phyloP scores from a whole-genome alignment of 2,329 filamentous ascomycete genomes.

The Aspergillus pseudoviridinutans region DNA sequence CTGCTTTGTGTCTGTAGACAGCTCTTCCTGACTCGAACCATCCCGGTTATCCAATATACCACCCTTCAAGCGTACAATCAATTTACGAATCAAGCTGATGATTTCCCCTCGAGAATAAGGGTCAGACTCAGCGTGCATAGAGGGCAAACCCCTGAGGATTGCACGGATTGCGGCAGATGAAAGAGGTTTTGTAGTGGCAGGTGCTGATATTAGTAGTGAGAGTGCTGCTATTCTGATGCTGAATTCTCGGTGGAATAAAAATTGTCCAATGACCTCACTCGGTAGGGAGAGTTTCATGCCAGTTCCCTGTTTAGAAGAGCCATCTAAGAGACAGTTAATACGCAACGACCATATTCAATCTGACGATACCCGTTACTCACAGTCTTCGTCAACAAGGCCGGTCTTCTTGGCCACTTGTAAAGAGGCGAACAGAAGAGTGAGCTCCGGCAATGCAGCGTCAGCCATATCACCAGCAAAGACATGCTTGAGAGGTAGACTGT shows the following conservation, averaged over 20 bases:
- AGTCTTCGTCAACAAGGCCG: conserved; percentile 65
- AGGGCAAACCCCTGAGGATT: conserved; percentile 62
- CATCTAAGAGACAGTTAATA: conserved; percentile 21
- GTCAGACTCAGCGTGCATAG: conserved; percentile 78
- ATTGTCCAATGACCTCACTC: conserved; percentile 33
- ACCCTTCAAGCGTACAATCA: conserved; percentile 71
- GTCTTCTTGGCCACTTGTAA: conserved; percentile 68
- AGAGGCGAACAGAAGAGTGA: conserved; percentile 61
- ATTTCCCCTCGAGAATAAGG: conserved; percentile 82
- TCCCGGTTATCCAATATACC: conserved; percentile 47
- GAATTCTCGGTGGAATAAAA: conserved; percentile 49
- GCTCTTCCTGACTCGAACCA: conserved; percentile 20
- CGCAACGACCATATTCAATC: conserved; percentile 6
- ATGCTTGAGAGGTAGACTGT: conserved; percentile 51
- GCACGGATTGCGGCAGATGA: conserved; percentile 58
- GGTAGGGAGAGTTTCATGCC: conserved; percentile 27
- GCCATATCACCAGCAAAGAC: conserved; percentile 45
- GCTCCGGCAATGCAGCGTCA: conserved; percentile 49
- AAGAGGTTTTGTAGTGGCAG: conserved; percentile 70
- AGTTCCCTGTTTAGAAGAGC: conserved; percentile 18
- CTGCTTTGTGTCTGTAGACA: conserved; percentile 12
- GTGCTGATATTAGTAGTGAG: conserved; percentile 72
- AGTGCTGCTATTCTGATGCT: conserved; percentile 75
- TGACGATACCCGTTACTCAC: conserved; percentile 35
- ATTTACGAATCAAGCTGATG: conserved; percentile 67